phyloP scores from a whole-genome alignment of 1,284 basidiomycete species.

The Malassezia nana region DNA sequence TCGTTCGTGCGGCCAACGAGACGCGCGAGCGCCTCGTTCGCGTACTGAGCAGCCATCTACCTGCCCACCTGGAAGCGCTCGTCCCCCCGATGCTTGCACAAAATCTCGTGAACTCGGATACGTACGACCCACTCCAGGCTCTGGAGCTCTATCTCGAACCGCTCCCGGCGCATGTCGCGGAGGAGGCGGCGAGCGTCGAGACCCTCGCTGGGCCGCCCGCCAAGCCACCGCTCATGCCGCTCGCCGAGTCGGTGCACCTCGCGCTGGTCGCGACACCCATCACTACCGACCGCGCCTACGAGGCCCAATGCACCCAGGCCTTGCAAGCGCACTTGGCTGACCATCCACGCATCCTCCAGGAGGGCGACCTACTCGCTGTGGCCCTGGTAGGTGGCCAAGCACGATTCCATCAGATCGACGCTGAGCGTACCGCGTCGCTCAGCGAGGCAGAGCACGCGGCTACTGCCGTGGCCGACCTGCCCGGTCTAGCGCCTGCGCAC shows the following conservation, averaged over 20 bases:
- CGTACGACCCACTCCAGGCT: conserved; percentile 17
- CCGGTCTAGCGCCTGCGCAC: background rate
- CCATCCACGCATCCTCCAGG: conserved; percentile 59
- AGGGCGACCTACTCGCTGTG: conserved; percentile 71
- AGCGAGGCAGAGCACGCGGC: conserved; percentile 37
- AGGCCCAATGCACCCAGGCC: conserved; percentile 60
- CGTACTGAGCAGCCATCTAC: conserved; percentile 3
- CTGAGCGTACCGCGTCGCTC: conserved; percentile 28
- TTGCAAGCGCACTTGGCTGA: conserved; percentile 62
- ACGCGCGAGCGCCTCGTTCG: conserved; percentile 25
- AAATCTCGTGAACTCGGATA: conserved; percentile 25
- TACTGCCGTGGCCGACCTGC: background rate
- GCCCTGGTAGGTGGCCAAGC: conserved; percentile 55
- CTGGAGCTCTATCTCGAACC: conserved; percentile 20
- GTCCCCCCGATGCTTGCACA: conserved; percentile 30
- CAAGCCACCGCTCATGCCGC: conserved; percentile 34
- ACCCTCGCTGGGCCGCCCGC: conserved; percentile 8
- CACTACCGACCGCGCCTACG: conserved; percentile 64
- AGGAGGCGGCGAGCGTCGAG: background rate
- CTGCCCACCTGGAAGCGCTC: conserved; percentile 9
- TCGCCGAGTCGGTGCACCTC: conserved; percentile 57
- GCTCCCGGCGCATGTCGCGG: conserved; percentile 10
- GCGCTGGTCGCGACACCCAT: conserved; percentile 73
- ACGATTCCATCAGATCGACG: conserved; percentile 28
- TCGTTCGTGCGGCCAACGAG: conserved; percentile 36